These are phyloP conservation scores for Ramaria rubella DNA, from an alignment of 768 basidiomycete species.

Conservation along the genomic window DNA sequence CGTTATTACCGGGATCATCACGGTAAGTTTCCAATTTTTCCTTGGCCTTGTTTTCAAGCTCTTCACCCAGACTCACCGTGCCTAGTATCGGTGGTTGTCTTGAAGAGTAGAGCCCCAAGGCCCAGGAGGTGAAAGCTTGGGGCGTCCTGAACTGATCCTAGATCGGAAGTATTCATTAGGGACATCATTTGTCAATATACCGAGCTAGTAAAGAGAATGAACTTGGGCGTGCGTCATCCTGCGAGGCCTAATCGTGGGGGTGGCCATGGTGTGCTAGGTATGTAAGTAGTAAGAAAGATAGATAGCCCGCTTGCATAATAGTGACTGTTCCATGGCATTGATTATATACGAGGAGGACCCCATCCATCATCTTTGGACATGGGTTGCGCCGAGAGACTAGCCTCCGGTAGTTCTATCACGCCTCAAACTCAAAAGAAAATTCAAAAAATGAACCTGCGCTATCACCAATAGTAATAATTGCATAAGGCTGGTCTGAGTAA, in stretches of 20 bases:
- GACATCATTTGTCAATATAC: not conserved
- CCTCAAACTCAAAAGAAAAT: too few species aligned
- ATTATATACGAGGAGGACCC: too few species aligned
- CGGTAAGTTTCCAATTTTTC: slow-evolving; percentile 53
- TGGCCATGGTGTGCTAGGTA: not conserved
- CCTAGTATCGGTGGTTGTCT: slow-evolving; percentile 34
- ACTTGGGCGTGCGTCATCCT: not conserved
- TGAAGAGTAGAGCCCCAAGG: slow-evolving; percentile 18
- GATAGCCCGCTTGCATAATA: too few species aligned
- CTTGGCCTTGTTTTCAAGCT: slow-evolving; percentile 60
- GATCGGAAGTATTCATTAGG: not conserved
- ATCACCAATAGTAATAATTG: too few species aligned
- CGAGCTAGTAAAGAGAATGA: not conserved
- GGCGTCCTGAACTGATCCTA: slow-evolving; percentile 1
- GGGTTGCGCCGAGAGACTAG: too few species aligned
- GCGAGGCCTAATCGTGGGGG: not conserved
- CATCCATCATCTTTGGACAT: too few species aligned
- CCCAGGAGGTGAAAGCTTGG: slow-evolving; percentile 8
- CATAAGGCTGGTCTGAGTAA: too few species aligned
- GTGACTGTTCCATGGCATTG: too few species aligned
- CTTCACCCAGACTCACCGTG: slow-evolving; percentile 47
- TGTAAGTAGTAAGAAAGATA: too few species aligned
- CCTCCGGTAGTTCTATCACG: too few species aligned
- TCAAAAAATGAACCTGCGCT: too few species aligned
- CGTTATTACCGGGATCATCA: slow-evolving; percentile 30